A percentile compares a stretch with the other conserved stretches of the same genome.
These are phyloP conservation scores for Wickerhamomyces sp. DNA, from an alignment of 1,139 yeast species.

Conservation along the genomic window DNA sequence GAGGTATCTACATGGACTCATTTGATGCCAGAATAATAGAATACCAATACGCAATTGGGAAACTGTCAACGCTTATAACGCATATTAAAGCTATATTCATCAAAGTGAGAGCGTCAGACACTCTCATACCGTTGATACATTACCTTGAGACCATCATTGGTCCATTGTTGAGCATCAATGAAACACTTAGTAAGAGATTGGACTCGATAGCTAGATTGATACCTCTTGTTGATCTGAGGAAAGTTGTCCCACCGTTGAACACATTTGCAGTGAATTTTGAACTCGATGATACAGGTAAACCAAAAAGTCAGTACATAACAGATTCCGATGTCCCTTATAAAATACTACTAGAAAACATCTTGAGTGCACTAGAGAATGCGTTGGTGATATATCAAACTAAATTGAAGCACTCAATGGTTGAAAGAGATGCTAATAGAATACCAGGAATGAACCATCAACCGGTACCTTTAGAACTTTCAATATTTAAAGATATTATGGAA, in stretches of 20 bases:
- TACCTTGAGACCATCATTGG: slow-evolving; percentile 36
- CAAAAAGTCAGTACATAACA: not conserved
- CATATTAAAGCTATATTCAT: slow-evolving; percentile 23
- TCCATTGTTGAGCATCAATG: slow-evolving; percentile 44
- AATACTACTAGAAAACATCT: slow-evolving; percentile 9
- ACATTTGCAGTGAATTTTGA: slow-evolving; percentile 29
- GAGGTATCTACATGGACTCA: slow-evolving; percentile 21
- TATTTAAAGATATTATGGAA: slow-evolving; percentile 29
- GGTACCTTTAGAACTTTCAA: slow-evolving; percentile 22
- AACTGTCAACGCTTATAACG: slow-evolving; percentile 23
- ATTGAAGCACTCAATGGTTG: slow-evolving; percentile 38
- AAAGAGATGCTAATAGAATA: slow-evolving; percentile 28
- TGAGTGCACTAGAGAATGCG: slow-evolving; percentile 29
- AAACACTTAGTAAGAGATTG: slow-evolving; percentile 40
- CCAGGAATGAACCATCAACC: slow-evolving; percentile 26
- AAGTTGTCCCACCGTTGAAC: slow-evolving; percentile 18
- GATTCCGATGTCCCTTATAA: slow-evolving; percentile 4
- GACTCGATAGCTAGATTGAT: slow-evolving; percentile 37
- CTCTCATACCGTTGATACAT: slow-evolving; percentile 25
- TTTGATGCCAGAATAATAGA: slow-evolving; percentile 27
- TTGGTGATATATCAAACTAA: slow-evolving; percentile 44
- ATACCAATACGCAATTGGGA: slow-evolving; percentile 28
- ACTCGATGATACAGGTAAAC: slow-evolving; percentile 21
- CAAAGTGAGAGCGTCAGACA: slow-evolving; percentile 14
- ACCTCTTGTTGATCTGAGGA: slow-evolving; percentile 22